phyloP scores from a whole-genome alignment of 1,139 yeast genomes.

The Nakaseomyces nivariensis region DNA sequence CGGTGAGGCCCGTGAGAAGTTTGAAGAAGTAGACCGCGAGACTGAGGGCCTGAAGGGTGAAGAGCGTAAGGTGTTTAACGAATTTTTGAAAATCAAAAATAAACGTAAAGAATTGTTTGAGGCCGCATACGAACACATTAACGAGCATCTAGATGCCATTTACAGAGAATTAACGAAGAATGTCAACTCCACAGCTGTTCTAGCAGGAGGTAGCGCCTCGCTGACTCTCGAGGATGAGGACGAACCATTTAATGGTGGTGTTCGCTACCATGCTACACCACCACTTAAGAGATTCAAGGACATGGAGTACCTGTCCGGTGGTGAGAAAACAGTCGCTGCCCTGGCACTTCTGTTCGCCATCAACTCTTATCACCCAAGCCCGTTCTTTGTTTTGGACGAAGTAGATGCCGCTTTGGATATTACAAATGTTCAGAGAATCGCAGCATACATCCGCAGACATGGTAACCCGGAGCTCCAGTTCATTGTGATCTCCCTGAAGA shows the following conservation, averaged over 20 bases:
- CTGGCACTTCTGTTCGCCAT: conserved; percentile 83
- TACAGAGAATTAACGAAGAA: conserved; percentile 77
- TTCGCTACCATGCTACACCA: conserved; percentile 91
- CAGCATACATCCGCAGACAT: conserved; percentile 68
- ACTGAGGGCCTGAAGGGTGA: conserved; percentile 51
- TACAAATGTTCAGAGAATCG: conserved; percentile 75
- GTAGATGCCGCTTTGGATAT: conserved; percentile 95
- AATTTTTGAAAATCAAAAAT: conserved; percentile 51
- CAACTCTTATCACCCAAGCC: conserved; percentile 87
- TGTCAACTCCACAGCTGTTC: conserved; percentile 43
- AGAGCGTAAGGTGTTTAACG: conserved; percentile 47
- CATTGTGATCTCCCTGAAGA: conserved; percentile 87
- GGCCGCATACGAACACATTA: conserved; percentile 67
- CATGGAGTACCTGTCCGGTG: conserved; percentile 90
- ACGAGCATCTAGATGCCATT: conserved; percentile 62
- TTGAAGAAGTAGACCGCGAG: conserved; percentile 55
- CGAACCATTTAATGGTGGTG: conserved; percentile 76
- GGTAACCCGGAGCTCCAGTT: conserved; percentile 80
- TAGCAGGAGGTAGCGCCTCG: conserved; percentile 88
- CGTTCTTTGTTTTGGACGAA: conserved; percentile 92
- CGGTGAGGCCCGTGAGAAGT: conserved; percentile 53
- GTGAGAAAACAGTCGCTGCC: conserved; percentile 96
- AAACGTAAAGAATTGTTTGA: conserved; percentile 54
- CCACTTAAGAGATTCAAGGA: conserved; percentile 91
- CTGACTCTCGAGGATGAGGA: conserved; percentile 81